Base-by-base conservation (phyloP, 2,329 filamentous ascomycete species). In the Verticillium nonalfalfae region DNA sequence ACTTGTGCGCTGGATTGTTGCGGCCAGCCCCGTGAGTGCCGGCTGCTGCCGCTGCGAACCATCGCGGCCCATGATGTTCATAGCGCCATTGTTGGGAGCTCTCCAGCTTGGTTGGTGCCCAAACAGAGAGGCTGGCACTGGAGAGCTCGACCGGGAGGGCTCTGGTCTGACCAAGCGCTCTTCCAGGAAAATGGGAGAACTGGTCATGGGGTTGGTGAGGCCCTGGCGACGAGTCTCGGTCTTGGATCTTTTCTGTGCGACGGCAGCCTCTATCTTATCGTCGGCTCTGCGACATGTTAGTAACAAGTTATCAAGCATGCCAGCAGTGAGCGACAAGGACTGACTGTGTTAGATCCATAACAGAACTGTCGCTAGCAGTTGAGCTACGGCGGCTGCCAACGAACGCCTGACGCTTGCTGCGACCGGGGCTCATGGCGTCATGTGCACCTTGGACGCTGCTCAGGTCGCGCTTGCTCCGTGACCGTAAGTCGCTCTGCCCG, bases 281-380 rank as follows among this genome's bases (percentile, higher is more conserved):
- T 58, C 57, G 57, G 40, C 18, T 33, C 57, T 58, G 21, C 3
- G 9, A 35, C 4, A 33, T 39, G 18, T 57, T 3, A 57, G 56
- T 14, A 35, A 13, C 13, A 7, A 6, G 13, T 21, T 18, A 35
- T 14, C 11, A n/a, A 13, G 15, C 7, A 11, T 45, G 26, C 5
- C 7, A 26, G 18, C n/a, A 9, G 14, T n/a, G 14, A 9, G 45
- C 18, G 21, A 18, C 18, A 11, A 52, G 11, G 18, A 62, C 69
- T 58, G 60, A 69, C 70, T 61, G 66, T 56, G 70, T 72, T 59
- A 72, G 68, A 63, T 72, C 70, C 56, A 72, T 67, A 21, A 70
- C 45, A 4, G 60, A 60, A 40, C 26, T 56, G 15, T 13, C 31
- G 39, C 57, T 58, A 34, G 14, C 26, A 11, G 21, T 39, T 34